phyloP scores from a whole-genome alignment of 2,329 filamentous ascomycete species.

The Trichoderma sp. region DNA sequence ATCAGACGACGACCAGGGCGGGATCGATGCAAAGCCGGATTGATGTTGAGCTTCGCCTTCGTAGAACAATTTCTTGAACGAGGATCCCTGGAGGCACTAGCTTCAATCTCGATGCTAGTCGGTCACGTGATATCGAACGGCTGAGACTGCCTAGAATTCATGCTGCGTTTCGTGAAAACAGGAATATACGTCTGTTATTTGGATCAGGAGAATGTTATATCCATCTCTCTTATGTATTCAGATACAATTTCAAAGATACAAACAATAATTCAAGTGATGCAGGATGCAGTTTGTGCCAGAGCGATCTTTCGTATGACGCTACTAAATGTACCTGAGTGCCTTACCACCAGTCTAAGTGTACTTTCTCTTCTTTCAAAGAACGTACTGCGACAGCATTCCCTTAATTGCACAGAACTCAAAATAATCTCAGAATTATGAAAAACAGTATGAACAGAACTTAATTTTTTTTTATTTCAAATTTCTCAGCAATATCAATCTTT shows the following conservation, averaged over 20 bases:
- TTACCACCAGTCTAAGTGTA: not conserved
- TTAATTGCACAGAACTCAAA: not conserved
- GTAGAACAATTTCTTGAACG: slow-evolving; percentile 40
- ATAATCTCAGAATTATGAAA: not conserved
- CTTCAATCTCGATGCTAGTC: slow-evolving; percentile 7
- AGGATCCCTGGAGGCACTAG: slow-evolving; percentile 26
- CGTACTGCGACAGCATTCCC: not conserved
- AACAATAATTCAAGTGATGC: no score
- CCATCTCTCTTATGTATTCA: not conserved
- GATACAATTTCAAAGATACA: not conserved
- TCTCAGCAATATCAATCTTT: not conserved
- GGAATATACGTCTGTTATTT: not conserved
- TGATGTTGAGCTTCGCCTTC: slow-evolving; percentile 30
- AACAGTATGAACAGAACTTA: not conserved
- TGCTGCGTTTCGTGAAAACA: not conserved
- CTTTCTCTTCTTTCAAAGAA: not conserved
- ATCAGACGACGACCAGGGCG: slow-evolving; percentile 35
- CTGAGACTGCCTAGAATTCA: not conserved
- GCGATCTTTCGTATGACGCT: not conserved
- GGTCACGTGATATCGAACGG: slow-evolving; percentile 31
- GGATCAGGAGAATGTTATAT: not conserved
- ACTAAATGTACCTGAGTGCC: no score
- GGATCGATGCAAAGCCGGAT: slow-evolving; percentile 29
- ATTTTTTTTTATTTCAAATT: not conserved
- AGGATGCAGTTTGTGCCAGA: not conserved